Evolutionary conservation across 352 stramenopile genomes (phyloP).

Genomic region (Phytophthora aleatoria): DNA sequence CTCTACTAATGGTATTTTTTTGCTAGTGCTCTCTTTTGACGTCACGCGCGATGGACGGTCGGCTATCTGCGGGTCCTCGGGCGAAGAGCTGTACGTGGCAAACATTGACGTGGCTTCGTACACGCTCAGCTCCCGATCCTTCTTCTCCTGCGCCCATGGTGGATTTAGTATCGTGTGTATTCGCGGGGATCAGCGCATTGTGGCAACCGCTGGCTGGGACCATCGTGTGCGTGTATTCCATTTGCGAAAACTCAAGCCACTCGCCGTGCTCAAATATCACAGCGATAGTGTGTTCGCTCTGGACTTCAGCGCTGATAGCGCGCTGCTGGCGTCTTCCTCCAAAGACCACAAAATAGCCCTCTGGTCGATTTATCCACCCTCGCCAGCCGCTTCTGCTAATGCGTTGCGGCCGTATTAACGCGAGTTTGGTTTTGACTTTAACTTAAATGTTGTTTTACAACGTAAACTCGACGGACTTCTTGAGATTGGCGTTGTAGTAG

Average conservation of each 20-base stretch:
- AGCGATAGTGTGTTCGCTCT: constrained; percentile 74
- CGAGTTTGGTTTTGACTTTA: constrained; percentile 15
- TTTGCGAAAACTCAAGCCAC: constrained; percentile 68
- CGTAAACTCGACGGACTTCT: constrained; percentile 87
- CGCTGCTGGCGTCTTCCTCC: constrained; percentile 67
- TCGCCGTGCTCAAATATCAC: constrained; percentile 85
- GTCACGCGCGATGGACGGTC: constrained; percentile 54
- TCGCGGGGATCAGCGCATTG: constrained; percentile 74
- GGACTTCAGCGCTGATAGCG: constrained; percentile 68
- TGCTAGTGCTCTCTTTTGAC: constrained; percentile 74
- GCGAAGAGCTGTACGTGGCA: constrained; percentile 52
- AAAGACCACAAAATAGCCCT: constrained; percentile 83
- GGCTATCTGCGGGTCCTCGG: constrained; percentile 67
- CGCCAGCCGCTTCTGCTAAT: constrained; percentile 22
- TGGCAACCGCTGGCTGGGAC: constrained; percentile 82
- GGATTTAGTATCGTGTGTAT: constrained; percentile 74
- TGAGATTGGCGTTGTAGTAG: constrained; percentile 90
- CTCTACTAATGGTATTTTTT: constrained; percentile 10
- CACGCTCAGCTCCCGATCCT: constrained; percentile 41
- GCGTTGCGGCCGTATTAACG: constrained; percentile 42
- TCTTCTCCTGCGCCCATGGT: constrained; percentile 64
- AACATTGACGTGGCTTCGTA: constrained; percentile 52
- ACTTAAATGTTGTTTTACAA: constrained; percentile 35
- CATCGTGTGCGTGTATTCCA: constrained; percentile 79
- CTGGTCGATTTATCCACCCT: constrained; percentile 77